These are phyloP conservation scores for Helminthosporium solani DNA, from an alignment of 2,329 filamentous ascomycete species.

Conservation along the genomic window DNA sequence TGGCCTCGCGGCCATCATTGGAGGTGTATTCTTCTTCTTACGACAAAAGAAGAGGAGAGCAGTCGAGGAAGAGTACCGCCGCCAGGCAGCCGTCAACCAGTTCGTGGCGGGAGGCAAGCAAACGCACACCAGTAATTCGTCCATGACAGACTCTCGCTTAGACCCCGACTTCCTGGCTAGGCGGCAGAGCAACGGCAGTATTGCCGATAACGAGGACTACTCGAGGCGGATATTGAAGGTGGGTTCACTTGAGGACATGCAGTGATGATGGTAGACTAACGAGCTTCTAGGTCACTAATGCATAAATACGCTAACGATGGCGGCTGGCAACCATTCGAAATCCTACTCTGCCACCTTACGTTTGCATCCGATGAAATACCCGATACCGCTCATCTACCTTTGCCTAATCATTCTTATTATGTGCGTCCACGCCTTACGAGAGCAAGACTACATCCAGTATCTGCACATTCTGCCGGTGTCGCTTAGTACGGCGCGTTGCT, in stretches of 20 bases:
- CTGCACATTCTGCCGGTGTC: slow-evolving; percentile 22
- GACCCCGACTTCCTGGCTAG: slow-evolving; percentile 81
- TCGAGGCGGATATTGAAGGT: slow-evolving; percentile 94
- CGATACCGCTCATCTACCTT: slow-evolving; percentile 5
- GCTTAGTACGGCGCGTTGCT: slow-evolving; percentile 15
- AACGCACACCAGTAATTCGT: slow-evolving; percentile 63
- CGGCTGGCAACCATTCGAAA: slow-evolving; percentile 7
- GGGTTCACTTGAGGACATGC: slow-evolving; percentile 33
- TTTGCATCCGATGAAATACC: slow-evolving; percentile 13
- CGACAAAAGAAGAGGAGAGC: slow-evolving; percentile 73
- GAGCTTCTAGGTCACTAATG: slow-evolving; percentile 38
- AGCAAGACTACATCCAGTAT: slow-evolving; percentile 27
- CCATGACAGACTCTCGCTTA: slow-evolving; percentile 78
- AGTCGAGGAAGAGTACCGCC: slow-evolving; percentile 80
- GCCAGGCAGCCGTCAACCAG: slow-evolving; percentile 74
- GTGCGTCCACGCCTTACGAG: slow-evolving; percentile 36
- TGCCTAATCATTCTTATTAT: slow-evolving; percentile 25
- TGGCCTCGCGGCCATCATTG: slow-evolving; percentile 64
- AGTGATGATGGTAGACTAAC: slow-evolving; percentile 9
- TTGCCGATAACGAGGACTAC: slow-evolving; percentile 96
- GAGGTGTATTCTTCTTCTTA: slow-evolving; percentile 71
- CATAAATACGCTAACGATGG: slow-evolving; percentile 25
- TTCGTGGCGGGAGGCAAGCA: slow-evolving; percentile 64
- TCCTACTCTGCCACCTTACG: slow-evolving; percentile 3
- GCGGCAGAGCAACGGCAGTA: slow-evolving; percentile 89